Evolutionary conservation across 164 flowering plant genomes (phyloP).

Genomic region (Saururus chinensis): DNA sequence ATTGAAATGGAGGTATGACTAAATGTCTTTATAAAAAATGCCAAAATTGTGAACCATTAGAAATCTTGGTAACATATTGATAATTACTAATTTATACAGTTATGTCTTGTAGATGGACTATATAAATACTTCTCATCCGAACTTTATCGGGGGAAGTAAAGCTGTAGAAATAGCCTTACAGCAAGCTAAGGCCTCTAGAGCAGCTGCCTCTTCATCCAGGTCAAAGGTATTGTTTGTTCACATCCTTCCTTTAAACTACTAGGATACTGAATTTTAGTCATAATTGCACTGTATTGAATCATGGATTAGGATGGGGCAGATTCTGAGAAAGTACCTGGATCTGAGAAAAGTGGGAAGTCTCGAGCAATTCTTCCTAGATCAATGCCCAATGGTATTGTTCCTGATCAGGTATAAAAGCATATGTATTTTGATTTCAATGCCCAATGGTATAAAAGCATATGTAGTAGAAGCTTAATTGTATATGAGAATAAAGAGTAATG

Average conservation of each 20-base stretch:
- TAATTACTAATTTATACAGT: not conserved
- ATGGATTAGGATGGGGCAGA: slow-evolving; percentile 61
- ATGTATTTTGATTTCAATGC: slow-evolving; percentile 14
- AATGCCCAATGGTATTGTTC: slow-evolving; percentile 60
- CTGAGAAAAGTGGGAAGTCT: slow-evolving; percentile 61
- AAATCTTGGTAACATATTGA: too few relatives aligned
- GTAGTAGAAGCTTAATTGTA: not conserved
- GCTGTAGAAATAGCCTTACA: slow-evolving; percentile 78
- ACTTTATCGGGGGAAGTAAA: slow-evolving; percentile 93
- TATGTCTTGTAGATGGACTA: slow-evolving; percentile 67
- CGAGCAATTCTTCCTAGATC: slow-evolving; percentile 69
- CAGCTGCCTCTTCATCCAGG: slow-evolving; percentile 31
- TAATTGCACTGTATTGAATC: not conserved
- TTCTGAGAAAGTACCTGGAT: slow-evolving; percentile 48
- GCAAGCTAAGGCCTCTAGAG: slow-evolving; percentile 52
- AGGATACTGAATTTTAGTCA: too few relatives aligned
- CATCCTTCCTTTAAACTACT: not conserved
- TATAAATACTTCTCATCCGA: slow-evolving; percentile 94
- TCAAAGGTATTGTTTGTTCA: slow-evolving; percentile 39
- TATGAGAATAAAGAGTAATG: not conserved
- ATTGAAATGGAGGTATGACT: slow-evolving; percentile 92
- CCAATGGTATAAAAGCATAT: slow-evolving; percentile 41
- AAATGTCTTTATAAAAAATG: not conserved
- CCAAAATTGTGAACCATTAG: not conserved
- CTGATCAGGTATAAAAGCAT: slow-evolving; percentile 57